Base-by-base conservation (phyloP, 352 stramenopile species). In the Phytophthora pisi region DNA sequence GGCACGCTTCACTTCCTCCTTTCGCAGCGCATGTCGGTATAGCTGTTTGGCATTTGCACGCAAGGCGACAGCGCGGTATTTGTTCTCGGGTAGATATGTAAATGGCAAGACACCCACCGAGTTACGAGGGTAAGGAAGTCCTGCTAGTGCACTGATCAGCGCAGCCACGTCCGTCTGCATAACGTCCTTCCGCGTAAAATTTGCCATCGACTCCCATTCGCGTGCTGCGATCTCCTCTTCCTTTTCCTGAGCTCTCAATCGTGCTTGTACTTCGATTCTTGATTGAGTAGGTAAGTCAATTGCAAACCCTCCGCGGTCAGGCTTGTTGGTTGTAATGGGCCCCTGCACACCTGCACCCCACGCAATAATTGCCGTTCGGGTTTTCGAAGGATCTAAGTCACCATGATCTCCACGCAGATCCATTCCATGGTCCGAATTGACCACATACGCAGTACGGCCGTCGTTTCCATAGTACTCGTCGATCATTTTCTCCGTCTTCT, bases 371-470 rank as follows among this genome's bases (percentile, higher is more conserved):
- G 82, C 84, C 11, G 88, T 95, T 5, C 88, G 78, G 10, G 86
- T 95, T 61, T 94, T 93, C 16, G 78, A 74, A 2, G 88, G 88
- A 30, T 89, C 84, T 23, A 86, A 75, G 46, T 94, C 83, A 6
- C 86, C 88, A 28, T 95, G 88, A 15, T 84, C 79, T 15, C 86
- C 88, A 53, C 87, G 81, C 68, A 88, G 81, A 66, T 88, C 89
- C 88, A 95, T 95, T 42, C 88, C 86, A 75, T 95, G 88, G 64
- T 95, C 88, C 1, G 84, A 81, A 18, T 71, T 95, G 55, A 95
- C 89, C 30, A 95, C 75, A 56, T 86, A 95, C 51, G 88, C 74
- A 1, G 88, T 94, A 15, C 61, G 61, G 23, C 71, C 77, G 72
- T 94, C 88, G 24, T 88, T 70, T 61, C 67, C 77, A 67, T 86